These are phyloP conservation scores for Diutina siamensis DNA, from an alignment of 1,139 yeast genomes.

Conservation along the genomic window DNA sequence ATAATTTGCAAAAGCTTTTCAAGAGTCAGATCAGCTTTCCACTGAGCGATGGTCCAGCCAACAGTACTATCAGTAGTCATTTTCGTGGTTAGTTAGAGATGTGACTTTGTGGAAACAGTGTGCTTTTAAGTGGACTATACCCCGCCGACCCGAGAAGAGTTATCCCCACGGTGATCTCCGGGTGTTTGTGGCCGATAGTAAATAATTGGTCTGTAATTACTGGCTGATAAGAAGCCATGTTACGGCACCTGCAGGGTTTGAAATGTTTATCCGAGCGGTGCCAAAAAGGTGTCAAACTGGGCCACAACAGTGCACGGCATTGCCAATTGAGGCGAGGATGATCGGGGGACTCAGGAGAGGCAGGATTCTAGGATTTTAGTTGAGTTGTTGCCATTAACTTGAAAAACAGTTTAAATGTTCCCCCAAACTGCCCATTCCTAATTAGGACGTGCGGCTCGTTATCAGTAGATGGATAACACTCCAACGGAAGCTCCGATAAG, in stretches of 20 bases:
- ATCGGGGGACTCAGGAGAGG: no score
- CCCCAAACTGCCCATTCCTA: no score
- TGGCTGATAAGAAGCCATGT: not conserved
- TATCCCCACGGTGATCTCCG: not conserved
- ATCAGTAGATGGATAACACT: not conserved
- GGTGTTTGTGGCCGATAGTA: not conserved
- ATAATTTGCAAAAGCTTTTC: constrained; percentile 37
- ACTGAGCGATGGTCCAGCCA: constrained; percentile 43
- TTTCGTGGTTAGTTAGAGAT: not conserved
- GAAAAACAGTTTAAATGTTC: not conserved
- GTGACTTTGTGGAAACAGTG: no score
- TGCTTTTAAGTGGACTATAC: no score
- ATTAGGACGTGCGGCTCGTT: not conserved
- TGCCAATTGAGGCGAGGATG: no score
- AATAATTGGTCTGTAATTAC: not conserved
- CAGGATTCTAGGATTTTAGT: not conserved
- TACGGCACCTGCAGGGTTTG: not conserved
- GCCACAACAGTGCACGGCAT: no score
- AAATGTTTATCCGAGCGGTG: no score
- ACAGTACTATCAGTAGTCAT: constrained; percentile 1
- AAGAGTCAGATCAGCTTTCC: constrained; percentile 57
- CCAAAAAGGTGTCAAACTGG: no score
- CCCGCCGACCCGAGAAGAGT: not conserved
- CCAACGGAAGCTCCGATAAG: not conserved
- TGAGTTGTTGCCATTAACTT: not conserved